Evolutionary conservation across 2,329 filamentous ascomycete species (phyloP).

Genomic region (Cytospora piceicola): DNA sequence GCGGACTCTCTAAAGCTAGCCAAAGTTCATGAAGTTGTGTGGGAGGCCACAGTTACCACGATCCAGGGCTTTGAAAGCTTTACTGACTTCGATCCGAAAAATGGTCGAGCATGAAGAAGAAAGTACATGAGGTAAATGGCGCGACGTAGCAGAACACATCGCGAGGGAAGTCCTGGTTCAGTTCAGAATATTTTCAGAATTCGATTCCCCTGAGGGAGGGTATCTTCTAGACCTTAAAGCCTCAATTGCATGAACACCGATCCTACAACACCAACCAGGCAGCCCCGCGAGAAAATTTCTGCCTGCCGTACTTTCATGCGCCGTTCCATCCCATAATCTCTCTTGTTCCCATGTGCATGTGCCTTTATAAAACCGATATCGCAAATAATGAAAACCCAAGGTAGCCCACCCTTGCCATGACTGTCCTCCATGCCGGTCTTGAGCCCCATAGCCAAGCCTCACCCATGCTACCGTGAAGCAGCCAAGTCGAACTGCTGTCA

Average conservation of each 20-base stretch:
- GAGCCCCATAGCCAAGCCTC: background rate
- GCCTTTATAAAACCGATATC: background rate
- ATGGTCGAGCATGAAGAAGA: too few species aligned
- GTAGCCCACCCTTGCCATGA: background rate
- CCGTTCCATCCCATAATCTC: background rate
- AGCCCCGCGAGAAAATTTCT: background rate
- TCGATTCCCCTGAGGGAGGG: conserved; percentile 27
- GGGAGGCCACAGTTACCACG: too few species aligned
- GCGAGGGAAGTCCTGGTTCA: too few species aligned
- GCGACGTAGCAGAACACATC: too few species aligned
- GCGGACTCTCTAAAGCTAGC: too few species aligned
- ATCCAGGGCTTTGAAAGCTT: too few species aligned
- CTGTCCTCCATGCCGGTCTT: background rate
- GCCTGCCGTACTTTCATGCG: background rate
- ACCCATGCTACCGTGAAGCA: background rate
- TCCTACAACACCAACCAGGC: background rate
- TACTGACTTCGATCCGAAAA: too few species aligned
- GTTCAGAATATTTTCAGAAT: background rate
- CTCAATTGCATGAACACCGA: background rate
- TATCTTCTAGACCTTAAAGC: conserved; percentile 26
- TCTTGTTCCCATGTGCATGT: background rate
- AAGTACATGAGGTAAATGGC: too few species aligned
- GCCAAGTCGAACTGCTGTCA: background rate
- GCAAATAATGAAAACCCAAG: background rate
- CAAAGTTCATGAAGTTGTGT: too few species aligned